Base-by-base conservation (phyloP, 2,329 filamentous ascomycete species). In the Penicillium sp. region DNA sequence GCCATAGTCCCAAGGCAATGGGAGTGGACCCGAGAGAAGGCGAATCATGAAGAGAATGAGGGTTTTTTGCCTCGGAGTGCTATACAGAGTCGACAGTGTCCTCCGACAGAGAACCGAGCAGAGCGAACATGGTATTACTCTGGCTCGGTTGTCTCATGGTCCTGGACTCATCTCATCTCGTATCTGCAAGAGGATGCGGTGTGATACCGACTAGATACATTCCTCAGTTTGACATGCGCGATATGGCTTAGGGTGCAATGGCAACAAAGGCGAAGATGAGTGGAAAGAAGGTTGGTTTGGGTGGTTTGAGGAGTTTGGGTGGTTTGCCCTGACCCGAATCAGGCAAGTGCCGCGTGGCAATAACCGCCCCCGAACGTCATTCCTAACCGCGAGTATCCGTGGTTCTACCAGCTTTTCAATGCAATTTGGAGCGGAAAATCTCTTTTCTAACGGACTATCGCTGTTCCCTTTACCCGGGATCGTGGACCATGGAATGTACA, bases 281-380 rank as follows among this genome's bases (percentile, higher is more conserved):
- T 49, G 46, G 31, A 33, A 33, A 33, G 31, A 33, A 14, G 4
- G 13, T 27, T 27, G 26, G 26, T 14, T 33, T 33, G 11, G 4
- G 31, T 33, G 13, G 31, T 33, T 33, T 33, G 31, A 13, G 10
- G 3, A 9, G 31, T 33, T 33, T 33, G 33, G 37, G 48, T 23
- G 33, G 48, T 39, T 50, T 35, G 35, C 25, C 35, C 19, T 35
- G 14, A 7, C 25, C 42, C 25, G 42, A 23, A 21, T 25, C 11
- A 11, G 11, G 31, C 11, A 33, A 16, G 31, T 33, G 44, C 14
- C 21, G 8, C 21, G 59, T 62, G 59, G 59, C 54, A 62, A 60
- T 60, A 57, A 42, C 42, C 26, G 14, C 31, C 51, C 53, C 26
- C 45, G 2, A 51, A 62, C 59, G 61, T 64, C 62, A 63, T 59